These are phyloP conservation scores for Dioszegia aurantiaca DNA, from an alignment of 768 basidiomycete species.

Conservation along the genomic window DNA sequence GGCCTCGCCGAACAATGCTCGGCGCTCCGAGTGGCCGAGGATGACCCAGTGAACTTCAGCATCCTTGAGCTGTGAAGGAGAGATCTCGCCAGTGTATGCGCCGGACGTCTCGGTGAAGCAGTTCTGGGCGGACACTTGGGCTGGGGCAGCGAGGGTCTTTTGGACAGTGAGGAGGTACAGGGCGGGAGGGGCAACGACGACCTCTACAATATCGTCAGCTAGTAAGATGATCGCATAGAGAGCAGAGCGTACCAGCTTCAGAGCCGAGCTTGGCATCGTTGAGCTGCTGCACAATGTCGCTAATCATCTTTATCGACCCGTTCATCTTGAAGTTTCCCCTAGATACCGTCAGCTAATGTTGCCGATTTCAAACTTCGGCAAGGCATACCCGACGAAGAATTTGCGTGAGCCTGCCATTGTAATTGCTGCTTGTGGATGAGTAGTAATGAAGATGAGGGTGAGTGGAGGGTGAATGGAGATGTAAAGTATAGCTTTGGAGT, in stretches of 20 bases:
- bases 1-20: slow-evolving; percentile 84
- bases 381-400: slow-evolving; percentile 40
- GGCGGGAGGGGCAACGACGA: slow-evolving; percentile 86
- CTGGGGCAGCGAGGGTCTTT: slow-evolving; percentile 62
- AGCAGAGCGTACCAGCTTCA: slow-evolving; percentile 63
- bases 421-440: neutral
- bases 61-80: slow-evolving; percentile 79
- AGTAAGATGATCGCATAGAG: slow-evolving; percentile 3
- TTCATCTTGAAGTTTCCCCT: slow-evolving; percentile 99
- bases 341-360: slow-evolving; percentile 41
- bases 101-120: slow-evolving; percentile 77
- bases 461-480: neutral
- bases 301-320: slow-evolving; percentile 64
- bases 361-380: neutral
- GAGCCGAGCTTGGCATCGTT: slow-evolving; percentile 78
- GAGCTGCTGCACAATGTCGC: slow-evolving; percentile 64
- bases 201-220: slow-evolving; percentile 61
- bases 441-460: neutral
- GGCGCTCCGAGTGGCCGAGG: slow-evolving; percentile 95
- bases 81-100: slow-evolving; percentile 96
- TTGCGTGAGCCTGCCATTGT: slow-evolving; percentile 36
- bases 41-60: slow-evolving; percentile 87
- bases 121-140: slow-evolving; percentile 88
- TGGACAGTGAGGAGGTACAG: slow-evolving; percentile 78
- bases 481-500: no score